A percentile compares a stretch with the other conserved stretches of the same genome.
phyloP scores from a whole-genome alignment of 768 basidiomycete species.

The Calocybe cyanea region DNA sequence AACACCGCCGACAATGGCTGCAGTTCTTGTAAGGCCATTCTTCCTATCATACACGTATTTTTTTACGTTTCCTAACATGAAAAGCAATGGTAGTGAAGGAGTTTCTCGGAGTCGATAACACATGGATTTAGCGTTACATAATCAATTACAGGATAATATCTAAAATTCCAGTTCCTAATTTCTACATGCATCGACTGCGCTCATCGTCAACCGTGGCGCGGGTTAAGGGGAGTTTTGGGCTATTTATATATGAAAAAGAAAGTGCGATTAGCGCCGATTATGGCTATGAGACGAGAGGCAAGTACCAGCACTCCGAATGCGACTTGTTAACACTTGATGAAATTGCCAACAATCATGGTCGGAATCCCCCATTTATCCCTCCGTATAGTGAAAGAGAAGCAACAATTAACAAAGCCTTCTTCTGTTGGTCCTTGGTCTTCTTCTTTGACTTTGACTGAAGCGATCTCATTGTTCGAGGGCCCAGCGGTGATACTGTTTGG shows the following conservation, averaged over 20 bases:
- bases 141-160: too few species aligned
- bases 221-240: too few species aligned
- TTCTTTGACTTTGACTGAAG: constrained; percentile 10
- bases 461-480: neutral
- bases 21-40: constrained; percentile 42
- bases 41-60: constrained; percentile 50
- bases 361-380: constrained; percentile 85
- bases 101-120: too few species aligned
- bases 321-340: constrained; percentile 57
- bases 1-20: constrained; percentile 50
- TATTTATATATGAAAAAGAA: too few species aligned
- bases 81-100: neutral
- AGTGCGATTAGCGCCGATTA: too few species aligned
- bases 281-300: too few species aligned
- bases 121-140: too few species aligned
- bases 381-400: constrained; percentile 88
- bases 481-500: constrained; percentile 31
- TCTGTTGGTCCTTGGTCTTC: constrained; percentile 41
- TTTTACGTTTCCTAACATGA: constrained; percentile 23
- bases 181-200: too few species aligned
- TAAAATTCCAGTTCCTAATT: too few species aligned
- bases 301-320: neutral
- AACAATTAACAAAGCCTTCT: constrained; percentile 80
- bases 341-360: constrained; percentile 88
- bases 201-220: too few species aligned